These are phyloP conservation scores for Arthroderma sp. DNA, from an alignment of 2,329 filamentous ascomycete genomes.

Conservation along the genomic window DNA sequence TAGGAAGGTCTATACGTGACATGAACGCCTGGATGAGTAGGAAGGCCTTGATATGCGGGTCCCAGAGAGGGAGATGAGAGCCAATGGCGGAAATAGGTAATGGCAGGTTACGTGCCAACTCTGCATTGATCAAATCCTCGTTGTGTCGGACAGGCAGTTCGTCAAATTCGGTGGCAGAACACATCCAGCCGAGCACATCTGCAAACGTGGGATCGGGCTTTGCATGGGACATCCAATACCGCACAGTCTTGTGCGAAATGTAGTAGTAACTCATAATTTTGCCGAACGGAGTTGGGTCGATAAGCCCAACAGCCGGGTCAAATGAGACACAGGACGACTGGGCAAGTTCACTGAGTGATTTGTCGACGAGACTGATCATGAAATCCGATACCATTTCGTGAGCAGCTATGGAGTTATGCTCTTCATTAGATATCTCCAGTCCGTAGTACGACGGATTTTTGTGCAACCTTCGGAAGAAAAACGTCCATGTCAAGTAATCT, in stretches of 20 bases:
- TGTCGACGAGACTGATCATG: conserved; percentile 86
- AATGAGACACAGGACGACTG: conserved; percentile 73
- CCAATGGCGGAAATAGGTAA: conserved; percentile 50
- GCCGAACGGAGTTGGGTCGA: conserved; percentile 79
- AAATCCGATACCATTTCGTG: conserved; percentile 84
- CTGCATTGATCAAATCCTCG: conserved; percentile 90
- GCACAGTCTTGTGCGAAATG: conserved; percentile 85
- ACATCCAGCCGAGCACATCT: conserved; percentile 85
- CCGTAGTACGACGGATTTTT: conserved; percentile 99
- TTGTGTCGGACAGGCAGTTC: conserved; percentile 96
- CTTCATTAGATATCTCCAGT: conserved; percentile 80
- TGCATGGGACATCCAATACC: conserved; percentile 63
- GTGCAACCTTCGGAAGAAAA: conserved; percentile 93
- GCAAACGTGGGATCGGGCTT: conserved; percentile 64
- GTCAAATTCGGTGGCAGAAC: conserved; percentile 84
- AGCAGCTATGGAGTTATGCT: conserved; percentile 75
- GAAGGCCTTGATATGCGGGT: conserved; percentile 95
- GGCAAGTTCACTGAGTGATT: conserved; percentile 67
- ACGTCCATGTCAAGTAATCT: conserved; percentile 97
- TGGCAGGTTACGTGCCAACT: conserved; percentile 70
- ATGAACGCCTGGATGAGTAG: conserved; percentile 89
- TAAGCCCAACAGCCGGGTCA: conserved; percentile 66
- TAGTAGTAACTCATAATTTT: conserved; percentile 99
- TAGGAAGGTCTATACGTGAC: conserved; percentile 80
- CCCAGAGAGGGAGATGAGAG: conserved; percentile 70